Base-by-base conservation (phyloP, 1,284 basidiomycete genomes). In the Meira miltonrushii region DNA sequence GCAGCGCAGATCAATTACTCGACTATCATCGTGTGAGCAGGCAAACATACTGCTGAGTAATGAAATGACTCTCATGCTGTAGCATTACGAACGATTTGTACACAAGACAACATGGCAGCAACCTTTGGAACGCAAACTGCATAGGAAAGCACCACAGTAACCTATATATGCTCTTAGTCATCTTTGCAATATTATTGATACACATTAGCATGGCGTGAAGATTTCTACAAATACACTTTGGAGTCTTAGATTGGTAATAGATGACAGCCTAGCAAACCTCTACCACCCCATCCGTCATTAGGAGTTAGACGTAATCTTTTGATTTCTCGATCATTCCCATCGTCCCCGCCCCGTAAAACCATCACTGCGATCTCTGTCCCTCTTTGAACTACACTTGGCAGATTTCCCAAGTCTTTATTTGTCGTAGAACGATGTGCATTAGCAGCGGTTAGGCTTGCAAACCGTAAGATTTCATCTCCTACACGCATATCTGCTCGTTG, bases 1-100 rank as follows among this genome's bases (percentile, higher is more conserved):
- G 65, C 19, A 67, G 66, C 33, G 51, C 68, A 2, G 69, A 71
- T 9, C 71, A 74, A 49, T 54, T 74, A 52, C 56, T 74, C 3
- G 71, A 74, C 39, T 71, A 74, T 55, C 69, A 72, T 49, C 58
- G 71, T 10, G 71, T 72, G 2, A 66, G 64, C 10, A 57, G 71
- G 7, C 67, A 68, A 9, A 70, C 67, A 10, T 74, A 74, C 50
- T 72, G 69, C 49, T 72, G 46, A 48, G 8, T 33, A 3, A 33
- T 33, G 28, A 33, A 4, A 33, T 33, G n/a, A n/a, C n/a, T n/a
- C 8, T 33, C 8, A 33, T 33, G 4, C 3, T 33, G 28, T 33
- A 33, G 28, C 28, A 33, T 33, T 33, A 33, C 8, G 28, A 33
- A 33, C 28, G 8, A 33, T 33, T 33, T 33, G 28, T 33, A 33